phyloP scores from a whole-genome alignment of 2,329 filamentous ascomycete species.

The Camptophora hylomeconis region DNA sequence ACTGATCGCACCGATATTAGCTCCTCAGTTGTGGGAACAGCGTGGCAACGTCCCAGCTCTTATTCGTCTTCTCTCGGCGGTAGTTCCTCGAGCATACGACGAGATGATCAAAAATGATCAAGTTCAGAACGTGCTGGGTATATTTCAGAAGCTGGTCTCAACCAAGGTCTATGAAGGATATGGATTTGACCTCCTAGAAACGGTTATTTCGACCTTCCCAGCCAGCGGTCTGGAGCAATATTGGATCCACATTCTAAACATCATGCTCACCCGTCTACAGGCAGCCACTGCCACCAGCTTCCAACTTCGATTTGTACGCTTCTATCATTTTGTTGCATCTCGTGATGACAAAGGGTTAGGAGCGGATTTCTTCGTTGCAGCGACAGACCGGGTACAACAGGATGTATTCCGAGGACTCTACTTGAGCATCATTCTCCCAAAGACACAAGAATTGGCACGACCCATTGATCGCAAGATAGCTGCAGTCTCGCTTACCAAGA shows the following conservation, averaged over 20 bases:
- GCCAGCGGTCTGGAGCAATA: constrained; percentile 56
- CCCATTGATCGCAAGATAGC: constrained; percentile 87
- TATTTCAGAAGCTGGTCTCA: constrained; percentile 81
- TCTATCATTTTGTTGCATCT: constrained; percentile 86
- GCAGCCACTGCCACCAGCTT: constrained; percentile 72
- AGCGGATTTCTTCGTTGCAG: constrained; percentile 77
- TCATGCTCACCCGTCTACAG: constrained; percentile 62
- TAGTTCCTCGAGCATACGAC: constrained; percentile 64
- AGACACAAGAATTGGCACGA: constrained; percentile 75
- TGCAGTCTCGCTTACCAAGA: constrained; percentile 86
- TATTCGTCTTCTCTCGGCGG: constrained; percentile 67
- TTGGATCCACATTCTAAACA: constrained; percentile 64
- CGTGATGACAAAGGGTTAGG: constrained; percentile 70
- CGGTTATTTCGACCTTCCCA: constrained; percentile 60
- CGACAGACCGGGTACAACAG: constrained; percentile 70
- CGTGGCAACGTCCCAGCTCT: constrained; percentile 88
- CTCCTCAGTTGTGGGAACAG: constrained; percentile 77
- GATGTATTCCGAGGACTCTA: constrained; percentile 48
- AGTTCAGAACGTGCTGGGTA: constrained; percentile 76
- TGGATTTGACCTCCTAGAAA: constrained; percentile 82
- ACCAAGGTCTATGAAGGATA: constrained; percentile 74
- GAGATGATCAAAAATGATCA: constrained; percentile 68
- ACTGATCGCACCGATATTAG: constrained; percentile 65
- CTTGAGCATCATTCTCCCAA: constrained; percentile 70
- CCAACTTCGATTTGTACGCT: constrained; percentile 75